Conservation (phyloP, 2,329 filamentous ascomycete genomes). For the Aureobasidium sp. region DNA sequence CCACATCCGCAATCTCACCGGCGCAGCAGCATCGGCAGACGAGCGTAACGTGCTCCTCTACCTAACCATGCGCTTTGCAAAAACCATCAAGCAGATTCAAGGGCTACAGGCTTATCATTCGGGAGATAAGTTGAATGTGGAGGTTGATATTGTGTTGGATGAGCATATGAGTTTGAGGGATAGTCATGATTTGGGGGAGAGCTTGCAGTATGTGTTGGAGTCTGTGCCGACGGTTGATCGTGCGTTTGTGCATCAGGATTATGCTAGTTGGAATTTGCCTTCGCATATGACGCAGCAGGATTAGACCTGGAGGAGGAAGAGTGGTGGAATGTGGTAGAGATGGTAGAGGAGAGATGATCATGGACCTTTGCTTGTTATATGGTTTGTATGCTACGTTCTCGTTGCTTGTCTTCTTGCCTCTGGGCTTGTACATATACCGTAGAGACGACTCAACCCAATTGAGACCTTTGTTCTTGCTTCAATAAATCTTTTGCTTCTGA, state of each 20-base stretch:
- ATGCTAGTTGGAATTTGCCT: constrained; percentile 41
- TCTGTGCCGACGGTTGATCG: constrained; percentile 66
- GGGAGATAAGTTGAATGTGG: constrained; percentile 76
- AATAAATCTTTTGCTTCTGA: too few relatives aligned
- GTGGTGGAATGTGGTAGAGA: too few relatives aligned
- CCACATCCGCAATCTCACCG: constrained; percentile 74
- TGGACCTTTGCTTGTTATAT: too few relatives aligned
- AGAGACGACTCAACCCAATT: too few relatives aligned
- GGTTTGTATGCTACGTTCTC: too few relatives aligned
- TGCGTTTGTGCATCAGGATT: constrained; percentile 46
- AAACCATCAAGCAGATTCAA: constrained; percentile 77
- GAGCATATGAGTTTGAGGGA: constrained; percentile 67
- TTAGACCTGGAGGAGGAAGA: neutral
- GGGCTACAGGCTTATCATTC: constrained; percentile 78
- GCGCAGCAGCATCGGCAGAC: constrained; percentile 71
- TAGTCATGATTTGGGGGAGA: constrained; percentile 71
- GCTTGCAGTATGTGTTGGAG: constrained; percentile 75
- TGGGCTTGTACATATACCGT: too few relatives aligned
- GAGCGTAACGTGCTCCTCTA: constrained; percentile 82
- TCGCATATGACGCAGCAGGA: constrained; percentile 42
- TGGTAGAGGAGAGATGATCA: too few relatives aligned
- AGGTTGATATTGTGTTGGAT: constrained; percentile 76
- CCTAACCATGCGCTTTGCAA: constrained; percentile 87
- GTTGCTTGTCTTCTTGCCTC: too few relatives aligned
- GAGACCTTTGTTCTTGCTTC: too few relatives aligned